These are phyloP conservation scores for Tagetes erecta DNA, from an alignment of 129 eudicot species.

Conservation along the genomic window DNA sequence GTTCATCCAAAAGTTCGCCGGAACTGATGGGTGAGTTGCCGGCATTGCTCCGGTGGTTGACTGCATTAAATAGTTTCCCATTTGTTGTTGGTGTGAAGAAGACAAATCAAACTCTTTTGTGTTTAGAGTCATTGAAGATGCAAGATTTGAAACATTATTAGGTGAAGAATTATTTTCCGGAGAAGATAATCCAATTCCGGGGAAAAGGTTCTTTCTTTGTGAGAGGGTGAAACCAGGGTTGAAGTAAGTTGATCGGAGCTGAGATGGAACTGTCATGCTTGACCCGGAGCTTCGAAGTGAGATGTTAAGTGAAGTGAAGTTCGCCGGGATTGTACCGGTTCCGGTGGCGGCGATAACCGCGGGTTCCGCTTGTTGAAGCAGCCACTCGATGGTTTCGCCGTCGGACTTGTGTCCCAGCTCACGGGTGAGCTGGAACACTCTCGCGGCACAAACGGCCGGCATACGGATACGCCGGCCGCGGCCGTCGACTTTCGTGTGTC, in stretches of 20 bases:
- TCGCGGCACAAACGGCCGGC: conserved; percentile 98
- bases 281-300: conserved; percentile 94
- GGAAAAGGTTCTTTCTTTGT: conserved; percentile 52
- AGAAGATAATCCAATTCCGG: conserved; percentile 53
- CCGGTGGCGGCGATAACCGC: conserved; percentile 97
- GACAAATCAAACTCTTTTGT: conserved; percentile 47
- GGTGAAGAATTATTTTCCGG: conserved; percentile 41
- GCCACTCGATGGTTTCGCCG: conserved; percentile 96
- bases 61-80: conserved; percentile 71
- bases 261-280: conserved; percentile 82
- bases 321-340: conserved; percentile 95
- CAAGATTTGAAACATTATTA: conserved; percentile 50
- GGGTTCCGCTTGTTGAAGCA: conserved; percentile 92
- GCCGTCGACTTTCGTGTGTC: conserved; percentile 96
- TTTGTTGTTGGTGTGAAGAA: conserved; percentile 24
- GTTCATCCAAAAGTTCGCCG: conserved; percentile 95
- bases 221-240: conserved; percentile 67
- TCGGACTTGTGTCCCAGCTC: conserved; percentile 96
- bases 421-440: conserved; percentile 93
- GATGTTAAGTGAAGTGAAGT: conserved; percentile 84
- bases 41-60: conserved; percentile 56
- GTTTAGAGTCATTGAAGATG: conserved; percentile 18
- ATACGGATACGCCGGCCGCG: conserved; percentile 96
- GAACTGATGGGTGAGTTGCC: conserved; percentile 54
- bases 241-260: conserved; percentile 64